Evolutionary conservation across 345 rosid genomes (phyloP), one percentile per base, ranked within the genome.

Genomic region (Eucalyptus viminalis): DNA sequence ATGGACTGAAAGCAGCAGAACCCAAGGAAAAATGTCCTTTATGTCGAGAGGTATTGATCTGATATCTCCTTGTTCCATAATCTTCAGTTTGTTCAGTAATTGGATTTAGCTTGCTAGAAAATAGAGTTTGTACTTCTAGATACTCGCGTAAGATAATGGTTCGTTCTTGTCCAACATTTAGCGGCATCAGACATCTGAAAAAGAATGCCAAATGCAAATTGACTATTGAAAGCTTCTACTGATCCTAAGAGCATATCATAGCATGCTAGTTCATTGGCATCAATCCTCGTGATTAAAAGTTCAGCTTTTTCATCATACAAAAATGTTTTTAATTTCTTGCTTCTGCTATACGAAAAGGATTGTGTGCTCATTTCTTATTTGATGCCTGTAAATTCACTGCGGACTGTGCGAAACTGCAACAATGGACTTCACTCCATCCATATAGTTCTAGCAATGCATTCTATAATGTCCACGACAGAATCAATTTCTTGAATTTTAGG

Each of bases 21-120:
- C 94, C 92, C 3, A 93, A 90, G 88, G 94, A 93, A 90, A 98
- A 96, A 91, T 98, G 99, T 89, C 98, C 99, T 43, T 92, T 98
- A 80, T 97, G 99, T 91, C 96, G 98, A 65, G 94, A 95, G 97
- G 99, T 98, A 90, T 89, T 44, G 10, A 43, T 49, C 40, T 80
- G 14, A 25, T 40, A 72, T 24, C 12, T n/a, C 2, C 27, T 40
- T 27, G 45, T 50, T 49, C 56, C 11, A 0, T 13, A 2, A 37
- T 51, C 44, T 14, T 51, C 21, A 8, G 53, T 58, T 53, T 40
- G 6, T 40, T 76, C 15, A 40, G 27, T 76, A 37, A 40, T 43
- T 21, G 83, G 83, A 76, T 44, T 40, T 40, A n/a, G 27, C 83
- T 11, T 40, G 15, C 27, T 7, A 40, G 47, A 76, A 72, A 37